Percentiles rank a stretch among this genome's conserved stretches.
Evolutionary conservation across 1,284 basidiomycete genomes (phyloP).

Genomic region (Omphalotus olearius): DNA sequence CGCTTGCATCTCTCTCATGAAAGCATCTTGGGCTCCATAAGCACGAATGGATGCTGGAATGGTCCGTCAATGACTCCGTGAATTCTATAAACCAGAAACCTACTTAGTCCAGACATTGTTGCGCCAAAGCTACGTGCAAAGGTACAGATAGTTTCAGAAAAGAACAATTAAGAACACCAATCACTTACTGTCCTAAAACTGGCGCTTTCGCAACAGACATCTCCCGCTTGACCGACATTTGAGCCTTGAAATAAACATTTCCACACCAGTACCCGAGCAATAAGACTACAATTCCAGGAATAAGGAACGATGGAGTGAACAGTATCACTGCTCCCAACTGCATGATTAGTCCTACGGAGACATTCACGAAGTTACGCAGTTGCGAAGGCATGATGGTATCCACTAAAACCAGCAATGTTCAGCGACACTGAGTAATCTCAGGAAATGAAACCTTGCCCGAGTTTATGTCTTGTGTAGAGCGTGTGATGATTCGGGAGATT

Average conservation of each 20-base stretch:
- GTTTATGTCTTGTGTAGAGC: slow-evolving; percentile 37
- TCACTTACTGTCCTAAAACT: slow-evolving; percentile 42
- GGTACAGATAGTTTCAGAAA: no score
- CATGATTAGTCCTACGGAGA: slow-evolving; percentile 29
- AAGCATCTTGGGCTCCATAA: slow-evolving; percentile 46
- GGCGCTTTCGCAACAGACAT: slow-evolving; percentile 65
- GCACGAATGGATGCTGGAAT: slow-evolving; percentile 55
- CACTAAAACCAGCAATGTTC: slow-evolving; percentile 17
- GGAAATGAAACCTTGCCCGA: slow-evolving; percentile 3
- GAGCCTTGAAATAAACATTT: slow-evolving; percentile 61
- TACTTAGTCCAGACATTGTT: slow-evolving; percentile 55
- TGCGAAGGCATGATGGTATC: background rate
- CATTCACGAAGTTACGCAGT: slow-evolving; percentile 13
- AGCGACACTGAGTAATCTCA: background rate
- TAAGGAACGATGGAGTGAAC: slow-evolving; percentile 35
- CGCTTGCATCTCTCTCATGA: slow-evolving; percentile 38
- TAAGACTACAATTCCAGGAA: slow-evolving; percentile 32
- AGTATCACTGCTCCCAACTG: slow-evolving; percentile 36
- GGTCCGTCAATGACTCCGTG: background rate
- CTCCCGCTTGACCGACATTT: slow-evolving; percentile 72
- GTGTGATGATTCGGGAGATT: slow-evolving; percentile 41
- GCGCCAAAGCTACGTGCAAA: slow-evolving; percentile 44
- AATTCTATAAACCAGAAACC: no score
- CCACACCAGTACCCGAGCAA: slow-evolving; percentile 24
- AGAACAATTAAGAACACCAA: background rate